phyloP scores from a whole-genome alignment of 2,329 filamentous ascomycete genomes.

The Paecilomyces fulvus region DNA sequence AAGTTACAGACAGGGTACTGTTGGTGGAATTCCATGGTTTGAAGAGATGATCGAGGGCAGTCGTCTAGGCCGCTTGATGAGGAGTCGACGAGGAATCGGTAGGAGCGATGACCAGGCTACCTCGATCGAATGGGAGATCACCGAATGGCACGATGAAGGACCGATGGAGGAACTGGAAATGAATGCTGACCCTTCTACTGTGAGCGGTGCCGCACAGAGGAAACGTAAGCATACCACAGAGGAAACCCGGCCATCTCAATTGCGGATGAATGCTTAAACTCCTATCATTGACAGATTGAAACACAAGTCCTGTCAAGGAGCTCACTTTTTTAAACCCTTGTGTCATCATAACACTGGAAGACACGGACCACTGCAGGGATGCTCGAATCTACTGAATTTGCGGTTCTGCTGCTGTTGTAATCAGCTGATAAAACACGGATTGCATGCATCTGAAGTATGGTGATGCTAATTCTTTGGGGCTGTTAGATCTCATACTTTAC shows the following conservation, averaged over 20 bases:
- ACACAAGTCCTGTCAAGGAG: background rate
- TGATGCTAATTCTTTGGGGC: background rate
- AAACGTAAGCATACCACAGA: background rate
- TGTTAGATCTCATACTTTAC: background rate
- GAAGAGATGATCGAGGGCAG: slow-evolving; percentile 73
- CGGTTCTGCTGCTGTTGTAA: background rate
- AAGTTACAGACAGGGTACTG: slow-evolving; percentile 28
- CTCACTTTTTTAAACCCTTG: background rate
- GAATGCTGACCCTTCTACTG: background rate
- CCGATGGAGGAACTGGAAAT: slow-evolving; percentile 7
- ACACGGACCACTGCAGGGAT: background rate
- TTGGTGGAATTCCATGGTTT: slow-evolving; percentile 71
- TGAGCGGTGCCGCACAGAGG: background rate
- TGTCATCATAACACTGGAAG: background rate
- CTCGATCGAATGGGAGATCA: slow-evolving; percentile 73
- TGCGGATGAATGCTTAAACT: background rate
- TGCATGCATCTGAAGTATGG: background rate
- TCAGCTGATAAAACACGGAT: background rate
- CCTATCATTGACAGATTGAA: background rate
- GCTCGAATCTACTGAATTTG: background rate
- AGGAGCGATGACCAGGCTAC: slow-evolving; percentile 55
- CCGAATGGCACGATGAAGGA: slow-evolving; percentile 56
- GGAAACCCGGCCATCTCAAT: background rate
- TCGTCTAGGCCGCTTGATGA: slow-evolving; percentile 58
- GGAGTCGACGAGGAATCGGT: slow-evolving; percentile 49